Evolutionary conservation across 768 basidiomycete genomes (phyloP), one percentile per base, ranked within the genome.

Genomic region (Phlegmacium glaucopus): DNA sequence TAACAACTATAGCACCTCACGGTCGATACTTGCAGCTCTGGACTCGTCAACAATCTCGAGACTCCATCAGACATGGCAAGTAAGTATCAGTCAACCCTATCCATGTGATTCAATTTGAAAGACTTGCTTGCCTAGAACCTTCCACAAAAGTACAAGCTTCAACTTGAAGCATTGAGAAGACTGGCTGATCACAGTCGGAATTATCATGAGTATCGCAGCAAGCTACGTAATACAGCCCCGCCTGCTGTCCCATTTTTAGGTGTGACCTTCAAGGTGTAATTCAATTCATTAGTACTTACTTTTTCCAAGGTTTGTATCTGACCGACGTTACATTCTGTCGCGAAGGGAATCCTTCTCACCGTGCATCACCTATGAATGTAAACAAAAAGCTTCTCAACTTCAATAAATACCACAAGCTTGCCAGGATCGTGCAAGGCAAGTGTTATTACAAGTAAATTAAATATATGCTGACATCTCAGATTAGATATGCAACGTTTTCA

Each of bases 211-310:
- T 99, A 99, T 64, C 89, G 96, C 50, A 78, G 81, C 44, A 83
- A 77, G 55, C 77, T 99, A 51, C 82, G 93, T 43, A 90, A 87
- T 56, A 92, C 87, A n/a, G 79, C 83, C 4, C 89, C 93, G 10
- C 94, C 95, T 7, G 93, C 92, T 17, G 82, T 99, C 30, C 95
- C 95, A 2, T 99, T 98, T 79, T 77, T 99, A 40, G 95, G 94
- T 80, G 68, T 60, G 74, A 54, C 9, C 25, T 34, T 49, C 12
- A 37, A 25, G 17, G 26, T 44, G 13, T 42, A 18, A 53, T 32
- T 36, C 22, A 40, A 15, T 35, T 27, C 6, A 10, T 37, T 37
- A 53, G 48, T 43, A 40, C 36, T 45, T 8, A 49, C 40, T 35
- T 49, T 55, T 57, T 30, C 45, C 7, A 49, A 90, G 89, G 88